Percentiles rank a stretch among this genome's conserved stretches.
Evolutionary conservation across 2,329 filamentous ascomycete genomes (phyloP).

Genomic region (Volutella citrinella): DNA sequence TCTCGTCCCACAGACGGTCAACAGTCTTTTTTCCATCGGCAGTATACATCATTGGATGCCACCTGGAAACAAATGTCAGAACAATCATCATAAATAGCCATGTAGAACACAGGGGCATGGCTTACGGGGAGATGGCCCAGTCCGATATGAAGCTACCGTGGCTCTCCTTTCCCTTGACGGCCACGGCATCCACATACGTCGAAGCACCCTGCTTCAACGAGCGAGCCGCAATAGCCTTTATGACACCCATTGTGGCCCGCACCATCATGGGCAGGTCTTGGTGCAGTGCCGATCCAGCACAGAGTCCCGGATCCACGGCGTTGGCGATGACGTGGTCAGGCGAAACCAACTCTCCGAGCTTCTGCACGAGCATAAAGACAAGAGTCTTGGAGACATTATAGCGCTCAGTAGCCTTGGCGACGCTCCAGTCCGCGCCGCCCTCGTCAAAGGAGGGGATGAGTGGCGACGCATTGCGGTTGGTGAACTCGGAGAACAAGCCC

Average conservation of each 20-base stretch:
- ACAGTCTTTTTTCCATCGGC: slow-evolving; percentile 31
- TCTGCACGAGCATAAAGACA: slow-evolving; percentile 32
- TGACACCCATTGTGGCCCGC: slow-evolving; percentile 1
- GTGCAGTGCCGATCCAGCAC: slow-evolving; percentile 40
- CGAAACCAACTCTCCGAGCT: slow-evolving; percentile 34
- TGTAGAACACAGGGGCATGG: background rate
- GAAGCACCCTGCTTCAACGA: slow-evolving; percentile 15
- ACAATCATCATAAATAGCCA: background rate
- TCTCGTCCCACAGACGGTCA: slow-evolving; percentile 39
- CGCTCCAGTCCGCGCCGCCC: slow-evolving; percentile 20
- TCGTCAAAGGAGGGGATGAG: slow-evolving; percentile 30
- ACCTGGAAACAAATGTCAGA: slow-evolving; percentile 24
- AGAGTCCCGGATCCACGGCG: slow-evolving; percentile 43
- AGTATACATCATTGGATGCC: slow-evolving; percentile 29
- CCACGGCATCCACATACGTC: slow-evolving; percentile 19
- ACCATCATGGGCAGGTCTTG: slow-evolving; percentile 26
- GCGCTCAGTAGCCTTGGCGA: slow-evolving; percentile 15
- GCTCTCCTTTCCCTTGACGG: slow-evolving; percentile 18
- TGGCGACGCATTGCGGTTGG: slow-evolving; percentile 17
- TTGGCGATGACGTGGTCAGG: slow-evolving; percentile 43
- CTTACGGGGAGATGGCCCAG: slow-evolving; percentile 24
- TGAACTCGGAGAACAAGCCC: slow-evolving; percentile 18
- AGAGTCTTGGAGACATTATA: slow-evolving; percentile 32
- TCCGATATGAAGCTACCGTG: slow-evolving; percentile 23
- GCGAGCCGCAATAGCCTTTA: slow-evolving; percentile 13